phyloP scores from a whole-genome alignment of 2,329 filamentous ascomycete species.

The Penicillium rolfsii region DNA sequence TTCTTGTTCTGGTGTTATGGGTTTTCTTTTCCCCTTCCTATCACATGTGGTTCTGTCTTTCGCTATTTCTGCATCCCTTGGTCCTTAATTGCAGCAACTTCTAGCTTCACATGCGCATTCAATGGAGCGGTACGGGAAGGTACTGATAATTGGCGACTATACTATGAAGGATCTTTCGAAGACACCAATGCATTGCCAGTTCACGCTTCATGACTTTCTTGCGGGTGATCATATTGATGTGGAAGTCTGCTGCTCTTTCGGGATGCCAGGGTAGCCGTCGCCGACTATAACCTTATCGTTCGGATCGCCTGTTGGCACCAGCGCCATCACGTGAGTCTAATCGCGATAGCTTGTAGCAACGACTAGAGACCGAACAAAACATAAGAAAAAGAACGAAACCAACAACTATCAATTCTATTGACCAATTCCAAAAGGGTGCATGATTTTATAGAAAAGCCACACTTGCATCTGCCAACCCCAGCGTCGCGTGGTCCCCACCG shows the following conservation, averaged over 20 bases:
- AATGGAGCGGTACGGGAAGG: constrained; percentile 29
- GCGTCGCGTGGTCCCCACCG: constrained; percentile 33
- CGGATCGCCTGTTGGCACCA: constrained; percentile 28
- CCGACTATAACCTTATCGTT: constrained; percentile 11
- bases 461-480: constrained; percentile 20
- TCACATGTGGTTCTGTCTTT: constrained; percentile 13
- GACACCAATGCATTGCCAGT: constrained; percentile 25
- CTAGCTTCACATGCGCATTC: constrained; percentile 23
- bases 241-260: neutral
- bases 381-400: neutral
- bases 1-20: constrained; percentile 26
- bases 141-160: constrained; percentile 20
- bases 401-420: neutral
- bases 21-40: constrained; percentile 13
- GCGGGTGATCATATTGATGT: neutral
- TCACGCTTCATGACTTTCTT: neutral
- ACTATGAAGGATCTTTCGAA: constrained; percentile 15
- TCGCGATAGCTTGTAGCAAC: constrained; percentile 7
- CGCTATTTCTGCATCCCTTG: constrained; percentile 9
- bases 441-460: constrained; percentile 10
- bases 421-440: neutral
- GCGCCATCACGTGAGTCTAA: constrained; percentile 30
- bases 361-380: constrained; percentile 3
- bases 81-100: constrained; percentile 13
- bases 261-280: neutral